phyloP scores from a whole-genome alignment of 2,329 filamentous ascomycete species.

The Colletotrichum neosansevieriae region DNA sequence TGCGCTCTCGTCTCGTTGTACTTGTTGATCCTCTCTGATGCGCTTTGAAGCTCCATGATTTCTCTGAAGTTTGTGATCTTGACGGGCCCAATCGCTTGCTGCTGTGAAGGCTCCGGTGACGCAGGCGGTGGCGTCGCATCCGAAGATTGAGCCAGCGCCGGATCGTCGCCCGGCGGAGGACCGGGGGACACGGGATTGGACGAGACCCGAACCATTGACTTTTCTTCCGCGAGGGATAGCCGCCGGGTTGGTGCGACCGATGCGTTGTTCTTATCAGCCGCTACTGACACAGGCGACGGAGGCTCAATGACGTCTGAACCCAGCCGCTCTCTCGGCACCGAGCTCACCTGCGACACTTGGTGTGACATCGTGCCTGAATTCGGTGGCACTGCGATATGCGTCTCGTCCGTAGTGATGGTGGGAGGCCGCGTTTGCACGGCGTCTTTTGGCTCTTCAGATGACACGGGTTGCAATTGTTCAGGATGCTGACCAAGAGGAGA shows the following conservation, averaged over 20 bases:
- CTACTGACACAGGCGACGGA: constrained; percentile 58
- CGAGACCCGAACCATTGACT: constrained; percentile 51
- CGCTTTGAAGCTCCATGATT: constrained; percentile 76
- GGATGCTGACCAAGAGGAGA: background rate
- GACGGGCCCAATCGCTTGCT: constrained; percentile 32
- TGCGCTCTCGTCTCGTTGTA: constrained; percentile 79
- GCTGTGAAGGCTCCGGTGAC: constrained; percentile 41
- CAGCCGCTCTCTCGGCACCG: constrained; percentile 46
- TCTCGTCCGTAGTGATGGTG: constrained; percentile 12
- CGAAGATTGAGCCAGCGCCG: constrained; percentile 43
- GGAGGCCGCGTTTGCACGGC: constrained; percentile 3
- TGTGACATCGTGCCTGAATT: constrained; percentile 45
- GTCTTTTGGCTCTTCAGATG: constrained; percentile 8
- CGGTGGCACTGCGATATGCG: constrained; percentile 11
- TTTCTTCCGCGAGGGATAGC: constrained; percentile 60
- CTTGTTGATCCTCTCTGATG: constrained; percentile 76
- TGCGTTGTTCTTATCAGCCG: constrained; percentile 47
- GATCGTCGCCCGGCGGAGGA: constrained; percentile 55
- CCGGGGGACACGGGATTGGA: constrained; percentile 52
- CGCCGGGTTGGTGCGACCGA: constrained; percentile 45
- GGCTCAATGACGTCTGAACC: constrained; percentile 50
- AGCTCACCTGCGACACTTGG: constrained; percentile 54
- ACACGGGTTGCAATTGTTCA: background rate
- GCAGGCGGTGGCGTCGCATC: constrained; percentile 36
- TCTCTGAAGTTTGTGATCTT: constrained; percentile 76